Evolutionary conservation across 2,329 filamentous ascomycete genomes (phyloP).

Genomic region (Colletotrichum higginsianum): DNA sequence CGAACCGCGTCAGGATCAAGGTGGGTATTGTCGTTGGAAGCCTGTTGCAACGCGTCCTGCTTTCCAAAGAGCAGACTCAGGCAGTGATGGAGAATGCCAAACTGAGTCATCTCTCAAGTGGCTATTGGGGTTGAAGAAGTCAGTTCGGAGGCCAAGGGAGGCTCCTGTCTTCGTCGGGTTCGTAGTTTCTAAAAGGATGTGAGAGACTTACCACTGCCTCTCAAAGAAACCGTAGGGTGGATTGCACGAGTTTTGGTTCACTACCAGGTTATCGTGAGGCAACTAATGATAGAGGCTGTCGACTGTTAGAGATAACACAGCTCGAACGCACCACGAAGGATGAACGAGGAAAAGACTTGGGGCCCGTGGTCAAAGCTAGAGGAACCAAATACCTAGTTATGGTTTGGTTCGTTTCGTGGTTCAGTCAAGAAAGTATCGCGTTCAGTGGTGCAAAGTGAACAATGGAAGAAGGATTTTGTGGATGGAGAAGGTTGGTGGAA

Average conservation of each 20-base stretch:
- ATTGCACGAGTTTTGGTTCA: background rate
- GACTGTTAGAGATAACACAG: no score
- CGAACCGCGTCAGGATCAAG: no score
- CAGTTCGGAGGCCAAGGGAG: background rate
- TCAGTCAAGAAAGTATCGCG: no score
- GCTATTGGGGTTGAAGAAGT: background rate
- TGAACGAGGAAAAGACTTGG: no score
- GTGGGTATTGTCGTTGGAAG: background rate
- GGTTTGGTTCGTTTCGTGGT: no score
- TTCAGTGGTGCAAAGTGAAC: no score
- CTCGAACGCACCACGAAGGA: no score
- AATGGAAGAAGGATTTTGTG: no score
- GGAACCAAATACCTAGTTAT: no score
- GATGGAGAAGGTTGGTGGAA: no score
- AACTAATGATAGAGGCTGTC: background rate
- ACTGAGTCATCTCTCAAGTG: background rate
- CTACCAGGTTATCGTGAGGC: background rate
- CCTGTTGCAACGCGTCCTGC: background rate
- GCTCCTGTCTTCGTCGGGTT: background rate
- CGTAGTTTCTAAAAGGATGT: background rate
- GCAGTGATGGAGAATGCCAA: background rate
- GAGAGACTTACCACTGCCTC: background rate
- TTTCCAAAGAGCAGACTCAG: background rate
- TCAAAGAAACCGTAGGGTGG: background rate
- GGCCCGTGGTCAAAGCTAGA: no score